Base-by-base conservation (phyloP, 139 green algal species). In the Chlamydomonas sphaeroides region DNA sequence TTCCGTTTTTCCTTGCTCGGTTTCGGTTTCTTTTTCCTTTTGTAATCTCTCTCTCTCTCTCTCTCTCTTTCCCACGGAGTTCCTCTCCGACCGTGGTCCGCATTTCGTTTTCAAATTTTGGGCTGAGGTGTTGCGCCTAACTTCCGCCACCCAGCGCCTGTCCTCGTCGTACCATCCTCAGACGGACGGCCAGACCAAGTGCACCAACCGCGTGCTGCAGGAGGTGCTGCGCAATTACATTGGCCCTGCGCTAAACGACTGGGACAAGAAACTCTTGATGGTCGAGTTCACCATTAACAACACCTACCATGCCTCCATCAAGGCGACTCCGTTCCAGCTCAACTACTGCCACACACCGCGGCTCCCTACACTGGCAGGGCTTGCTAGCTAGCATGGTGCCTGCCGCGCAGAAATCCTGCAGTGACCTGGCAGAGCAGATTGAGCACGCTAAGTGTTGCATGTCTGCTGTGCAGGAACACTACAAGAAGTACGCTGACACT, bases 141-240 rank as follows among this genome's bases (percentile, higher is more conserved):
- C 76, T 8, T 36, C 63, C 7, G 75, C 59, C 32, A 49, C 59
- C 10, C 59, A 36, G 28, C 45, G 59, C 0, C 61, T 84, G 28
- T 70, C 48, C 10, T 71, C 77, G 21, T 39, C 56, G 1, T 88
- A 62, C 77, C 77, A 85, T 32, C 84, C 84, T 8, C 84, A 78
- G 49, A 78, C 62, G 10, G 89, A 96, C 78, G 93, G 93, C 0
- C 89, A 95, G 68, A 94, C 89, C 15, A 92, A 95, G 53, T 85
- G 90, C 32, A 83, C 82, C 0, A 93, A 94, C 61, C 83, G 89
- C 0, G 49, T 86, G 0, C 32, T 95, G 1, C 77, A 95, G 49
- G 91, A 95, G 18, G 86, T 89, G 51, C 70, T 95, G 1, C 61
- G 91, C 5, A 38, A 84, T 20, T 92, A 87, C 65, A 30, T 78